phyloP scores from a whole-genome alignment of 2,329 filamentous ascomycete species.

The Dissoconium aciculare region DNA sequence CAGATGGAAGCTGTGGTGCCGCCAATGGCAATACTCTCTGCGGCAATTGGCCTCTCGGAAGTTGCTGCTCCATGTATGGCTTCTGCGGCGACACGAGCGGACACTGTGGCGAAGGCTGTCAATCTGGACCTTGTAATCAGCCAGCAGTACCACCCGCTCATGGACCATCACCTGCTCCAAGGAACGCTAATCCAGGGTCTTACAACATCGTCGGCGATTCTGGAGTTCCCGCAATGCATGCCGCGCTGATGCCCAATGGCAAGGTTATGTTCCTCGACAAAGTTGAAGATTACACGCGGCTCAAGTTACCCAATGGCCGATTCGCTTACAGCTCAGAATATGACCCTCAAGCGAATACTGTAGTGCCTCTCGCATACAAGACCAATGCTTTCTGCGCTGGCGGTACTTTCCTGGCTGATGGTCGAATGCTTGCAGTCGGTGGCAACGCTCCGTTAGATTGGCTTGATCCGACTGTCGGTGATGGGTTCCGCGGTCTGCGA shows the following conservation, averaged over 20 bases:
- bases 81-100: slow-evolving; percentile 34
- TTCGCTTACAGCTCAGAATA: slow-evolving; percentile 48
- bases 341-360: slow-evolving; percentile 36
- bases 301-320: slow-evolving; percentile 38
- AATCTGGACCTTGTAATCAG: slow-evolving; percentile 37
- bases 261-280: slow-evolving; percentile 47
- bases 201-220: slow-evolving; percentile 39
- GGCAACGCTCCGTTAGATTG: slow-evolving; percentile 42
- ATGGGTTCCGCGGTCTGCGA: slow-evolving; percentile 45
- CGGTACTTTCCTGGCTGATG: slow-evolving; percentile 44
- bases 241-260: slow-evolving; percentile 44
- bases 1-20: slow-evolving; percentile 40
- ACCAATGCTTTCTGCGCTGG: slow-evolving; percentile 50
- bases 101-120: slow-evolving; percentile 40
- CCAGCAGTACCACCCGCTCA: slow-evolving; percentile 28
- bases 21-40: slow-evolving; percentile 36
- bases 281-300: slow-evolving; percentile 45
- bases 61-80: slow-evolving; percentile 44
- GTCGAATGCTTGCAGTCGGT: slow-evolving; percentile 40
- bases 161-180: slow-evolving; percentile 32
- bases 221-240: slow-evolving; percentile 50
- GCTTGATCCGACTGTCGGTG: slow-evolving; percentile 42
- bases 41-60: slow-evolving; percentile 37
- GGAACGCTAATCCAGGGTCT: slow-evolving; percentile 30
- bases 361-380: slow-evolving; percentile 35